Percentiles rank a stretch among this genome's conserved stretches.
Evolutionary conservation across 306 rosid species (phyloP).

Genomic region (Prunus mongolica): DNA sequence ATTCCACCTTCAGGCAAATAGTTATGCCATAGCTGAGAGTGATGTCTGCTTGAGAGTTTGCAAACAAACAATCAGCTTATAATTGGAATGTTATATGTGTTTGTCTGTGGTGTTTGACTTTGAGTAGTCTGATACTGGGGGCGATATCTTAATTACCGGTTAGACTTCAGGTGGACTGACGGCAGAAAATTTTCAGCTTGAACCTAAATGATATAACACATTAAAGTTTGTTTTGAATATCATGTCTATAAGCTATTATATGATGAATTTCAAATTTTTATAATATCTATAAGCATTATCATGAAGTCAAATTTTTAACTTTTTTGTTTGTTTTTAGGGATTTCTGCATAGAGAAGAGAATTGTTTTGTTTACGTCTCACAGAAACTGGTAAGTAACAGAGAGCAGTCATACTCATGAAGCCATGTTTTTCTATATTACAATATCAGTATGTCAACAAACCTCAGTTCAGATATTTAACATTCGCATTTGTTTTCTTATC

Average conservation of each 20-base stretch:
- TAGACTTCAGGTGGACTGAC: not conserved
- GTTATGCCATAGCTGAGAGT: not conserved
- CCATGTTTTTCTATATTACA: not conserved
- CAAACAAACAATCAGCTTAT: not conserved
- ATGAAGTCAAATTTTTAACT: not conserved
- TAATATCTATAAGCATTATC: not conserved
- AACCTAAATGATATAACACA: not conserved
- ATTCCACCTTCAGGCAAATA: not conserved
- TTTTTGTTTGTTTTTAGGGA: not conserved
- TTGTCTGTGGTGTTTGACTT: not conserved
- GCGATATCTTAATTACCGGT: not conserved
- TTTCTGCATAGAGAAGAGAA: not conserved
- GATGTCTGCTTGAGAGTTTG: not conserved
- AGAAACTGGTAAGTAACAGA: not conserved
- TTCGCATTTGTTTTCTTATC: not conserved
- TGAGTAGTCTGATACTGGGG: not conserved
- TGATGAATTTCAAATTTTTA: not conserved
- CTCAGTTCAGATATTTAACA: not conserved
- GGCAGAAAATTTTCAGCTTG: not conserved
- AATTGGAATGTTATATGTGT: not conserved
- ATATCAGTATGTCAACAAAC: not conserved
- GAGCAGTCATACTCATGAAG: not conserved
- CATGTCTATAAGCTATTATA: not conserved
- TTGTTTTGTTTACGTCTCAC: not conserved
- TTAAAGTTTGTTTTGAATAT: not conserved